Evolutionary conservation across 2,329 filamentous ascomycete species (phyloP), one percentile per base, ranked within the genome.

Genomic region (Acrodontium crateriforme): DNA sequence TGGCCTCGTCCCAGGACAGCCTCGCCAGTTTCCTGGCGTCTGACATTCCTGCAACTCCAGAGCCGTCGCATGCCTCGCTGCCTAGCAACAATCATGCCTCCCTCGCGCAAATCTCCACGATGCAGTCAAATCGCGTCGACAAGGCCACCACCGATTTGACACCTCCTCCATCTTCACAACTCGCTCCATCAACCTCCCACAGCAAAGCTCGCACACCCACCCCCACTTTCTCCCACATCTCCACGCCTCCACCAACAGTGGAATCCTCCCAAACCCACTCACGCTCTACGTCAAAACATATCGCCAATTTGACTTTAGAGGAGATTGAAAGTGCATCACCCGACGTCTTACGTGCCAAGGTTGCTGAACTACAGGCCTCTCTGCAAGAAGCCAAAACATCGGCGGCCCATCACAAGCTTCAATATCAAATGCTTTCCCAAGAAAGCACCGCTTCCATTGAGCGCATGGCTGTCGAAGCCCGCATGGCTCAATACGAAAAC

Each of bases 401-500:
- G 34, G 76, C 79, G 10, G 80, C 85, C 17, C 85, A 94, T 52
- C 78, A 89, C 59, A 91, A 89, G 56, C 62, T 95, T 30, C 87
- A 94, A 52, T 79, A 85, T 49, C 84, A 78, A 43, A 69, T 94
- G 47, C 67, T 92, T 16, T 74, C 71, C 28, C 74, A 94, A 39
- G 82, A 92, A 47, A 84, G 80, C 30, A 74, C 78, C 26, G 83
- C 92, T 42, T 78, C 84, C 16, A 71, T 82, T 7, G 85, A 91
- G 54, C 74, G 84, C 15, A 83, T 87, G 41, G 78, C 76, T 18
- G 85, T 94, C 4, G 87, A 94, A 54, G 79, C 92, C 44, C 80
- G 89, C 39, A 85, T 94, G 71, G 78, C 78, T n/a, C 72, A 82
- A 37, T 70, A 79, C 13, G 84, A 94, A 54, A 78, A 92, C 12